These are phyloP conservation scores for Alternaria ethzedia DNA, from an alignment of 2,329 filamentous ascomycete species.

Conservation along the genomic window DNA sequence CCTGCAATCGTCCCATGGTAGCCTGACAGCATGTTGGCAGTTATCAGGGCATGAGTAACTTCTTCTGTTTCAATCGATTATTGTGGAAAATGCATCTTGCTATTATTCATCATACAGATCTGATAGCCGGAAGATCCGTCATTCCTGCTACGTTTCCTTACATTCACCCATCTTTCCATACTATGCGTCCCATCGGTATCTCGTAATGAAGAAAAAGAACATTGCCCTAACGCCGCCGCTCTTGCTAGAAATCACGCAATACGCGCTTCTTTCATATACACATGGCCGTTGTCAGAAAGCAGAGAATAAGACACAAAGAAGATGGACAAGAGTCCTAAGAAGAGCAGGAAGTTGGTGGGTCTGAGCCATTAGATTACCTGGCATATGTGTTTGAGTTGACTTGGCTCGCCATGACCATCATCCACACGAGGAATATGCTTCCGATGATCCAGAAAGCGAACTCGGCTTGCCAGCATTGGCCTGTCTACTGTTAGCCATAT, in stretches of 20 bases:
- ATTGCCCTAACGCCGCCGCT: not conserved
- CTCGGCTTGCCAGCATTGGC: constrained; percentile 67
- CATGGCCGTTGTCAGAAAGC: not conserved
- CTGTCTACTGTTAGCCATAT: constrained; percentile 43
- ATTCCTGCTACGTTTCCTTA: not conserved
- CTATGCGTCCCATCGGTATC: not conserved
- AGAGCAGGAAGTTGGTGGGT: not conserved
- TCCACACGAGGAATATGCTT: constrained; percentile 69
- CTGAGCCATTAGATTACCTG: not conserved
- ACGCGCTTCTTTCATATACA: not conserved
- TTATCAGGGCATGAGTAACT: not conserved
- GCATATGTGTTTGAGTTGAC: constrained; percentile 57
- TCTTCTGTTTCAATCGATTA: not conserved
- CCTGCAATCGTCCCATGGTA: not conserved
- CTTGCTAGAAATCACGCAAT: not conserved
- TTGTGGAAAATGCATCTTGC: not conserved
- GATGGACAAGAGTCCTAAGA: not conserved
- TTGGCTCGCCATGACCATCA: constrained; percentile 68
- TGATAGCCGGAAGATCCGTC: not conserved
- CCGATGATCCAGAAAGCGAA: constrained; percentile 70
- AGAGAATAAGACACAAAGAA: not conserved
- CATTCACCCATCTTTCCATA: not conserved
- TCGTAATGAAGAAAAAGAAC: not conserved
- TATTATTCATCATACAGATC: not conserved
- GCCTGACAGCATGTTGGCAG: not conserved